A percentile compares a stretch with the other conserved stretches of the same genome.
phyloP scores from a whole-genome alignment of 805 yeast genomes.

The Torulaspora delbrueckii region DNA sequence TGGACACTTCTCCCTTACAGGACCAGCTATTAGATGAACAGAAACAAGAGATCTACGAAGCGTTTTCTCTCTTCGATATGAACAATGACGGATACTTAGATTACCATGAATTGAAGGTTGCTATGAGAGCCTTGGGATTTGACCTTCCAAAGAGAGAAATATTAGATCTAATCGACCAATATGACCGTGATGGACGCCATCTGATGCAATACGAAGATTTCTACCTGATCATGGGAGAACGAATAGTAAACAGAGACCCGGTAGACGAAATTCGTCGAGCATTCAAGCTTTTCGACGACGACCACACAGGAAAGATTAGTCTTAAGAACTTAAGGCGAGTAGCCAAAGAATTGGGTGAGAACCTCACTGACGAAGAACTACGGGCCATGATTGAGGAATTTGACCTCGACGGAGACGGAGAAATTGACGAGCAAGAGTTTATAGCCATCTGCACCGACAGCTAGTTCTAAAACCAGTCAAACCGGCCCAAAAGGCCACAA shows the following conservation, averaged over 20 bases:
- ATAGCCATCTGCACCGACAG: conserved; percentile 80
- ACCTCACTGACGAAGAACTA: conserved; percentile 84
- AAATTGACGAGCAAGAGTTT: conserved; percentile 85
- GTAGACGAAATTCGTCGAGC: conserved; percentile 88
- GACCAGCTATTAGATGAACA: conserved; percentile 77
- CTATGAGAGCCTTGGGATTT: conserved; percentile 89
- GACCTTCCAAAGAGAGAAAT: conserved; percentile 74
- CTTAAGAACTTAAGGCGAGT: conserved; percentile 79
- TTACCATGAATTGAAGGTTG: conserved; percentile 90
- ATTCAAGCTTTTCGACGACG: conserved; percentile 83
- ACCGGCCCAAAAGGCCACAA: neutral
- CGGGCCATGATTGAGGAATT: conserved; percentile 97
- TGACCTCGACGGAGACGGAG: conserved; percentile 94
- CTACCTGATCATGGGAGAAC: conserved; percentile 64
- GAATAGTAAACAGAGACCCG: conserved; percentile 85
- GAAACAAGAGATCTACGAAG: conserved; percentile 86
- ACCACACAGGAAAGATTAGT: conserved; percentile 78
- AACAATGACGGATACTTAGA: conserved; percentile 86
- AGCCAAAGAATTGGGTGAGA: conserved; percentile 90
- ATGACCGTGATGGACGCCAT: conserved; percentile 69
- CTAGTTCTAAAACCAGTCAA: conserved; percentile 18
- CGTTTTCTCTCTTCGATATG: conserved; percentile 87
- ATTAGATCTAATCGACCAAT: conserved; percentile 69
- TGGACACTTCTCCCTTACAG: conserved; percentile 20
- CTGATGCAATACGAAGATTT: conserved; percentile 78